Percentiles rank a stretch among this genome's conserved stretches.
These are phyloP conservation scores for Gaillardinia entomophila DNA, from an alignment of 805 yeast species.

Conservation along the genomic window DNA sequence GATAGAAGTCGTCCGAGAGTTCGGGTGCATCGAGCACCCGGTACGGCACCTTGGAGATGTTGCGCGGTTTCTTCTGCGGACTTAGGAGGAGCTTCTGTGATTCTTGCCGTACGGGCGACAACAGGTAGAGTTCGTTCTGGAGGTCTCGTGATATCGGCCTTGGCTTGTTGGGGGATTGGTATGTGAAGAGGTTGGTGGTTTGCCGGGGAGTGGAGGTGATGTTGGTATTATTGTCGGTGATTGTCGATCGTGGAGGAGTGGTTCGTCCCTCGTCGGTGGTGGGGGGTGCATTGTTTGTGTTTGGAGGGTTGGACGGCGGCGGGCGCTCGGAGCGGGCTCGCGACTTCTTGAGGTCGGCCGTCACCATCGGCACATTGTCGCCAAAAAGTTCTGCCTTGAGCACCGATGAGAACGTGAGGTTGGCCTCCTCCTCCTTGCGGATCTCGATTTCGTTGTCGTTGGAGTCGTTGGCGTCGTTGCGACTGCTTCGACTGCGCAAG, in stretches of 20 bases:
- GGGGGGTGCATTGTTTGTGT: conserved; percentile 2
- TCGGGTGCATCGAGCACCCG: conserved; percentile 96
- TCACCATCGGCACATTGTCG: conserved; percentile 61
- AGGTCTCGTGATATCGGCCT: conserved; percentile 60
- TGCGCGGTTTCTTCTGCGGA: conserved; percentile 75
- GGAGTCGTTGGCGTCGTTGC: conserved; percentile 9
- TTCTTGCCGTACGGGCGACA: conserved; percentile 86
- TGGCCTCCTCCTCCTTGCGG: conserved; percentile 75
- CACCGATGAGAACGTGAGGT: conserved; percentile 78
- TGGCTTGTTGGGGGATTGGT: conserved; percentile 62
- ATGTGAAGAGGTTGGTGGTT: conserved; percentile 62
- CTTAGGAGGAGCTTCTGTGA: conserved; percentile 73
- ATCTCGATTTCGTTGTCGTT: conserved; percentile 59
- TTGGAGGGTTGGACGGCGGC: not conserved
- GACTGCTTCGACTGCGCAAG: conserved; percentile 13
- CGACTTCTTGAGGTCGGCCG: conserved; percentile 25
- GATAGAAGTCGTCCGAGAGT: conserved; percentile 86
- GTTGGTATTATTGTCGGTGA: conserved; percentile 2
- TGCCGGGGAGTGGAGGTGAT: conserved; percentile 33
- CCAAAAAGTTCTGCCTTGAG: conserved; percentile 90
- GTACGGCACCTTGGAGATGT: conserved; percentile 81
- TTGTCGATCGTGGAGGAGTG: conserved; percentile 17
- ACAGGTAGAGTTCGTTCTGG: conserved; percentile 69
- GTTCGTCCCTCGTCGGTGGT: conserved; percentile 6
- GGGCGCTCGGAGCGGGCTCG: conserved; percentile 9